These are phyloP conservation scores for Quercus dentata DNA, from an alignment of 306 rosid genomes.

Conservation along the genomic window DNA sequence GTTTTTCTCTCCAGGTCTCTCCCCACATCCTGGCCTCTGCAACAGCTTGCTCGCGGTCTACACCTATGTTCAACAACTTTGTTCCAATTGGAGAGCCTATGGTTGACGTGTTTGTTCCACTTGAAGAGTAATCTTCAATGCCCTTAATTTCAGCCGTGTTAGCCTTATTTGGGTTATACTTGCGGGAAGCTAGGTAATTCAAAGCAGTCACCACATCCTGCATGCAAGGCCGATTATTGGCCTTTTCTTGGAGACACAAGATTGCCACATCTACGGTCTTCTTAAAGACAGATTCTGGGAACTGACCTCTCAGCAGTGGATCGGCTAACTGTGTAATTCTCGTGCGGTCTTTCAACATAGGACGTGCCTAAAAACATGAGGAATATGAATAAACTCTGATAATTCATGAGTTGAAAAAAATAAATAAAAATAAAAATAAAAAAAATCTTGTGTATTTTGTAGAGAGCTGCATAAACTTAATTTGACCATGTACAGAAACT, in stretches of 20 bases:
- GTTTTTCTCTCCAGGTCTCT: slow-evolving; percentile 37
- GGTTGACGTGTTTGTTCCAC: not conserved
- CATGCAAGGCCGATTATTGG: slow-evolving; percentile 34
- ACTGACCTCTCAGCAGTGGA: slow-evolving; percentile 26
- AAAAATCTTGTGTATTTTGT: not conserved
- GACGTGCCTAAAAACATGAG: slow-evolving; percentile 33
- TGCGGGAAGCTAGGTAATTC: slow-evolving; percentile 30
- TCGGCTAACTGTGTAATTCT: slow-evolving; percentile 24
- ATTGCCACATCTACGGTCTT: slow-evolving; percentile 34
- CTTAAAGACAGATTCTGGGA: slow-evolving; percentile 18
- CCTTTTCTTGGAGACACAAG: slow-evolving; percentile 47
- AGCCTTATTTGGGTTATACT: slow-evolving; percentile 5
- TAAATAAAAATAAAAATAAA: not conserved
- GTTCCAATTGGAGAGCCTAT: slow-evolving; percentile 16
- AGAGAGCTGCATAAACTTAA: not conserved
- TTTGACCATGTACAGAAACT: too few relatives aligned
- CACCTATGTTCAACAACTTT: slow-evolving; percentile 1
- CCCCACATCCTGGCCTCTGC: slow-evolving; percentile 51
- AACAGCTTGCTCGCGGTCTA: slow-evolving; percentile 36
- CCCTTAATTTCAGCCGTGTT: not conserved
- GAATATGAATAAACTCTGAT: slow-evolving; percentile 4
- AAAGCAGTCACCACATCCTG: slow-evolving; percentile 33
- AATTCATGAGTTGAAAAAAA: slow-evolving; percentile 8
- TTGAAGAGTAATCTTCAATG: not conserved
- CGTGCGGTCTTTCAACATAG: slow-evolving; percentile 29